Conservation (phyloP, 2,329 filamentous ascomycete genomes). For the Diplodia intermedia region DNA sequence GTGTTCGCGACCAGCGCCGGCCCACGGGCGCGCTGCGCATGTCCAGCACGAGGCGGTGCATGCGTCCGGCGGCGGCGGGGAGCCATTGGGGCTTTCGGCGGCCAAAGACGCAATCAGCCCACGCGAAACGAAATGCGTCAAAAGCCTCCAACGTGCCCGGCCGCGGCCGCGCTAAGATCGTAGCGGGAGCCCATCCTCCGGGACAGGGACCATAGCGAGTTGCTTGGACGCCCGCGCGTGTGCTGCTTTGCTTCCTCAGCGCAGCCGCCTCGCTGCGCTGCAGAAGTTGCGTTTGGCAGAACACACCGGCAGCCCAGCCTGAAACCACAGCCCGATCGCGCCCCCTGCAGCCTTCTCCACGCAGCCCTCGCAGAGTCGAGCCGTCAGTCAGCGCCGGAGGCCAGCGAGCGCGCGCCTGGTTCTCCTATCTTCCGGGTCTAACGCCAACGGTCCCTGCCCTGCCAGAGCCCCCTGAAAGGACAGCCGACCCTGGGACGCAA, state of each 20-base stretch:
- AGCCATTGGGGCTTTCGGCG: not conserved
- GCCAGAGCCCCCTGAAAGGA: constrained; percentile 17
- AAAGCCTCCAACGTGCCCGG: constrained; percentile 20
- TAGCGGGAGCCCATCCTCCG: constrained; percentile 16
- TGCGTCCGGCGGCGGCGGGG: not conserved
- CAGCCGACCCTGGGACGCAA: constrained; percentile 26
- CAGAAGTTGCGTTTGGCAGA: constrained; percentile 12
- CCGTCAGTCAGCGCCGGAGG: constrained; percentile 8
- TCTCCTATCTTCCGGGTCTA: constrained; percentile 31
- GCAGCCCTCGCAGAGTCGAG: not conserved
- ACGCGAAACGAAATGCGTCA: constrained; percentile 24
- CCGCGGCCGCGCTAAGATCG: constrained; percentile 20
- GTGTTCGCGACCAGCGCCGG: not conserved
- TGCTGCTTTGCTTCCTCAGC: not conserved
- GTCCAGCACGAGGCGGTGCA: not conserved
- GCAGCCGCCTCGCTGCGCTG: constrained; percentile 6
- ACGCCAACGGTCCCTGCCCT: constrained; percentile 29
- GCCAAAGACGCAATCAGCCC: constrained; percentile 14
- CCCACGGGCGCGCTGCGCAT: constrained; percentile 3
- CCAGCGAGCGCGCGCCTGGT: constrained; percentile 16
- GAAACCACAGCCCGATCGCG: constrained; percentile 12
- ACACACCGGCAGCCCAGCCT: constrained; percentile 12
- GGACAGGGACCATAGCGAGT: constrained; percentile 8
- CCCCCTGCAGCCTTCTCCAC: constrained; percentile 22
- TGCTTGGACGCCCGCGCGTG: not conserved